phyloP scores from a whole-genome alignment of 148 eudicot species.

The Cornus kousa region DNA sequence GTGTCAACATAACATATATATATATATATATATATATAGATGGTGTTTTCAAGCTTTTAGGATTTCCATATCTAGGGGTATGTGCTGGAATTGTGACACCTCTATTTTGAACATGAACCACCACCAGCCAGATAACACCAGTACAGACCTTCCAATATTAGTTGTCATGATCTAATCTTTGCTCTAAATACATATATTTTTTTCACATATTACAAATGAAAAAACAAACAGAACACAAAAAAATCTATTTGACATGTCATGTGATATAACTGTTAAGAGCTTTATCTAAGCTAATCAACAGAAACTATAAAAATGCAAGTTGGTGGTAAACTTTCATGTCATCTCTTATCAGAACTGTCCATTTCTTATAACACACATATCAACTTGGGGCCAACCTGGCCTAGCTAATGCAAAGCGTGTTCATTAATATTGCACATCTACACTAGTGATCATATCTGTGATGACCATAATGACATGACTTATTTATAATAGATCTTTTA shows the following conservation, averaged over 20 bases:
- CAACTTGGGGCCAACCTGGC: background rate
- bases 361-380: background rate
- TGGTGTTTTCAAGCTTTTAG: background rate
- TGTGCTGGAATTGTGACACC: background rate
- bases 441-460: background rate
- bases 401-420: background rate
- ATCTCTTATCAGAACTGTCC: background rate
- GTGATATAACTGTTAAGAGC: background rate
- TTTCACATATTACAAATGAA: background rate
- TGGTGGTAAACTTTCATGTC: background rate
- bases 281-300: background rate
- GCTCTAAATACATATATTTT: background rate
- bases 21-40: background rate
- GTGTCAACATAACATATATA: background rate
- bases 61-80: background rate
- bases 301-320: background rate
- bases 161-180: background rate
- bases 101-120: background rate
- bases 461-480: background rate
- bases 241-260: background rate
- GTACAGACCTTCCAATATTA: background rate
- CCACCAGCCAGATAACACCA: background rate
- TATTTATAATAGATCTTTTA: background rate
- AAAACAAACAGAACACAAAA: constrained; percentile 2
- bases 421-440: background rate